phyloP scores from a whole-genome alignment of 2,329 filamentous ascomycete species.

The Nemania serpens region DNA sequence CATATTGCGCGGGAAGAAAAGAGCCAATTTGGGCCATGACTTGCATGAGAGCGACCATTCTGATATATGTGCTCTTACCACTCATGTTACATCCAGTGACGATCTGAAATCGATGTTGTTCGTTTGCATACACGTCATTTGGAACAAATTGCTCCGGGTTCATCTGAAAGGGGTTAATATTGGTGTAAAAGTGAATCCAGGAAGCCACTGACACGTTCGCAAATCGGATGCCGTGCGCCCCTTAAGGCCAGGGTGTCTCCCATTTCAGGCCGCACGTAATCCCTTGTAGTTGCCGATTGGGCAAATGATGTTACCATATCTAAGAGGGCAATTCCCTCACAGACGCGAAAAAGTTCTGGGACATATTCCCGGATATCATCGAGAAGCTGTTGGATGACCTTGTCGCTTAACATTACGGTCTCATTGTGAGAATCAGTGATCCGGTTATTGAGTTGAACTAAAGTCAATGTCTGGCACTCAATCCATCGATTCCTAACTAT shows the following conservation, averaged over 20 bases:
- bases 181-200: background rate
- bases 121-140: conserved; percentile 86
- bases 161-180: conserved; percentile 48
- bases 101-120: conserved; percentile 84
- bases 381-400: conserved; percentile 73
- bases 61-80: conserved; percentile 94
- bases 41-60: conserved; percentile 78
- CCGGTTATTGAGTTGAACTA: conserved; percentile 80
- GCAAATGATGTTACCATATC: conserved; percentile 85
- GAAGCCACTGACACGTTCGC: conserved; percentile 61
- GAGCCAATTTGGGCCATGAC: conserved; percentile 94
- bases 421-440: conserved; percentile 83
- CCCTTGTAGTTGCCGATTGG: conserved; percentile 67
- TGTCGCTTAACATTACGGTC: conserved; percentile 81
- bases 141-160: conserved; percentile 74
- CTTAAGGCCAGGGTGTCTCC: conserved; percentile 73
- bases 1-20: conserved; percentile 86
- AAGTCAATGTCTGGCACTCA: conserved; percentile 84
- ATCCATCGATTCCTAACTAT: conserved; percentile 73
- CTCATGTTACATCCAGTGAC: conserved; percentile 99
- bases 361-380: conserved; percentile 73
- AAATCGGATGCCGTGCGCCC: conserved; percentile 75
- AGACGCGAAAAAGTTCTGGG: conserved; percentile 77
- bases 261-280: conserved; percentile 69
- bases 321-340: conserved; percentile 82